Evolutionary conservation across 2,329 filamentous ascomycete species (phyloP), one percentile per base, ranked within the genome.

Genomic region (Leptoxyphium fumago): DNA sequence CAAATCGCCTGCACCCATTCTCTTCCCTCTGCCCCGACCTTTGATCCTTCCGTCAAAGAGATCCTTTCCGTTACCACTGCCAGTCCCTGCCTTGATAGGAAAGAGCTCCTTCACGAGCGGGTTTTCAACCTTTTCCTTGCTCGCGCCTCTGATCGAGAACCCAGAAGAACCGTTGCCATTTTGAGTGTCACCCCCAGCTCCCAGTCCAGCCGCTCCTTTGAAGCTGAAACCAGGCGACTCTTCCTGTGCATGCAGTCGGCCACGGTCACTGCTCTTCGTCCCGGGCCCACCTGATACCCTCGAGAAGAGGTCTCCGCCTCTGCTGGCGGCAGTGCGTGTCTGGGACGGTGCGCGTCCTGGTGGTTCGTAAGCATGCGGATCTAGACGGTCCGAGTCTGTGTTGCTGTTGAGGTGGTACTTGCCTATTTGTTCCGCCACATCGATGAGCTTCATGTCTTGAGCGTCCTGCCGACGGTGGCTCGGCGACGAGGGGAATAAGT

Each of bases 401-500:
- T 46, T 29, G 40, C 50, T 46, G 46, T 55, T 48, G 47, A 58
- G 41, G 28, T 41, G 46, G 40, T 51, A 59, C 50, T 50, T 48
- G 45, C 55, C 48, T 38, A 58, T 52, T 15, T 47, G 50, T 18
- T 45, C 44, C 6, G 48, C 47, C 29, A 57, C 50, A 26, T 55
- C 49, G 21, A 55, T 49, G 5, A 47, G 47, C 38, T 50, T 50
- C 34, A 56, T 44, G 28, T 68, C 66, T 17, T 62, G 55, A 3
- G 66, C 67, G 41, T 66, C 64, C 30, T 62, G 63, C 17, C 68
- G 62, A 28, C 63, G 64, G 50, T 71, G 66, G 42, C 66, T 65
- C 50, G 59, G 61, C 65, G 48, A 64, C 65, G 15, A 64, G 9
- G 32, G 32, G 9, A 36, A 36, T 36, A 15, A 13, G 61, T 28